Percentiles rank a stretch among this genome's conserved stretches.
Conservation (phyloP, 306 rosid genomes). For the Prunus campanulata region DNA sequence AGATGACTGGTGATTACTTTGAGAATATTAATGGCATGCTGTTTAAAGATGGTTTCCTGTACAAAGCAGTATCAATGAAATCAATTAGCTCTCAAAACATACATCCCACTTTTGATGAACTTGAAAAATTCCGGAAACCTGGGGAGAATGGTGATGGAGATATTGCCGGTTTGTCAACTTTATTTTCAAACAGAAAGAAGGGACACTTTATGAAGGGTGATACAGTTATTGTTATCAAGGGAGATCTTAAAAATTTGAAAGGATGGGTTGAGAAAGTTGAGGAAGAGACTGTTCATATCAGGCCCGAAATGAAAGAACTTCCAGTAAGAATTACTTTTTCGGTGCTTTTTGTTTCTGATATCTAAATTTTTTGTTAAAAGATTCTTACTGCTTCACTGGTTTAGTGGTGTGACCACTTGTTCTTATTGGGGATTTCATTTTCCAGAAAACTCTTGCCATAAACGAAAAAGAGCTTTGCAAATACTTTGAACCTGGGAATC, state of each 20-base stretch:
- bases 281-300: slow-evolving; percentile 84
- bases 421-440: slow-evolving; percentile 8
- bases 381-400: not conserved
- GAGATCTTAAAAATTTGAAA: slow-evolving; percentile 87
- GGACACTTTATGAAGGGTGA: slow-evolving; percentile 99
- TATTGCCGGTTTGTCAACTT: slow-evolving; percentile 78
- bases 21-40: slow-evolving; percentile 86
- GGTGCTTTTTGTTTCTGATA: slow-evolving; percentile 1
- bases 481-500: slow-evolving; percentile 96
- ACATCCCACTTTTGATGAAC: slow-evolving; percentile 91
- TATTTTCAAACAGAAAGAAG: slow-evolving; percentile 88
- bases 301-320: slow-evolving; percentile 86
- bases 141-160: slow-evolving; percentile 92
- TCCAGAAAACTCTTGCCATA: slow-evolving; percentile 78
- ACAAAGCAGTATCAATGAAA: slow-evolving; percentile 84
- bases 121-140: slow-evolving; percentile 85
- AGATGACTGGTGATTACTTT: slow-evolving; percentile 81
- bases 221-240: slow-evolving; percentile 84
- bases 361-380: not conserved
- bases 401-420: slow-evolving; percentile 15
- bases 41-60: slow-evolving; percentile 95
- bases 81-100: slow-evolving; percentile 75
- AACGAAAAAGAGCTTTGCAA: slow-evolving; percentile 91
- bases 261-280: slow-evolving; percentile 98
- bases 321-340: slow-evolving; percentile 56